phyloP scores from a whole-genome alignment of 1,284 basidiomycete species.

The Wallemia ichthyophaga region DNA sequence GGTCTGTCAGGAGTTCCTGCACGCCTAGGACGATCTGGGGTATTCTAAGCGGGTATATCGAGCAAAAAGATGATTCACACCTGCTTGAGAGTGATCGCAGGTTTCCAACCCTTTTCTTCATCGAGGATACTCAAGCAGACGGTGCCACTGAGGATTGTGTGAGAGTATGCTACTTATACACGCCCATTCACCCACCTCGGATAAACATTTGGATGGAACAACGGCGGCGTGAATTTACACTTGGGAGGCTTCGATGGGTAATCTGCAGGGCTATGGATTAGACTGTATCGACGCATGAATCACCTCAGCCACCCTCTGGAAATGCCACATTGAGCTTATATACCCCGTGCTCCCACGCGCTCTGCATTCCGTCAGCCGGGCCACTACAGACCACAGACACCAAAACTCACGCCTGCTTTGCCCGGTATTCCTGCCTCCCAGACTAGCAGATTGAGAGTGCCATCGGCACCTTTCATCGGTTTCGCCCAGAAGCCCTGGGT shows the following conservation, averaged over 20 bases:
- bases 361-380: slow-evolving; percentile 24
- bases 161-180: not conserved
- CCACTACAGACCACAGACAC: slow-evolving; percentile 9
- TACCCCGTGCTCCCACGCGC: slow-evolving; percentile 80
- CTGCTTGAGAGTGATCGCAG: slow-evolving; percentile 95
- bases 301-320: slow-evolving; percentile 42
- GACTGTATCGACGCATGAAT: slow-evolving; percentile 4
- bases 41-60: not conserved
- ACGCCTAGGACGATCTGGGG: slow-evolving; percentile 70
- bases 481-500: slow-evolving; percentile 1
- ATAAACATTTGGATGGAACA: slow-evolving; percentile 97
- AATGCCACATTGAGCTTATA: slow-evolving; percentile 83
- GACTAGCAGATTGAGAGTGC: not conserved
- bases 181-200: slow-evolving; percentile 26
- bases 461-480: not conserved
- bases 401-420: slow-evolving; percentile 2
- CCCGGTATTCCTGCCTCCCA: not conserved
- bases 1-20: slow-evolving; percentile 75
- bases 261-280: slow-evolving; percentile 21
- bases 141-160: slow-evolving; percentile 50
- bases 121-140: slow-evolving; percentile 94
- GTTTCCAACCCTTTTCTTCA: slow-evolving; percentile 98
- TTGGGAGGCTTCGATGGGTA: slow-evolving; percentile 89
- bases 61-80: slow-evolving; percentile 18
- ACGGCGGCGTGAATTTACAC: slow-evolving; percentile 84